Evolutionary conservation across 805 yeast genomes (phyloP).

Genomic region (Cyberlindnera suaveolens): DNA sequence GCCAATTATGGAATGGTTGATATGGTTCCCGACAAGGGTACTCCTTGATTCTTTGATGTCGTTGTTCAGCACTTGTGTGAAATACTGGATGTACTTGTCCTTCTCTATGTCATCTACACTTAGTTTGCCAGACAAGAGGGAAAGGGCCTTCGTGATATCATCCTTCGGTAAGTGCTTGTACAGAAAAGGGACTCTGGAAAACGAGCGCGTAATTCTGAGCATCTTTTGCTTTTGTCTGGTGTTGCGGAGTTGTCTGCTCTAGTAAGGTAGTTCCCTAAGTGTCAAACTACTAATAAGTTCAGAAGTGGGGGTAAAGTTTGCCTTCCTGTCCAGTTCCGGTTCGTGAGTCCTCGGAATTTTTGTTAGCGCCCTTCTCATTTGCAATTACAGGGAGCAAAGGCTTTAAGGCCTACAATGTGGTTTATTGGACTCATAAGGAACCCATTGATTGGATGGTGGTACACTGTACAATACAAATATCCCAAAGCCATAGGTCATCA

Average conservation of each 20-base stretch:
- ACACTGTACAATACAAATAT: slow-evolving; percentile 34
- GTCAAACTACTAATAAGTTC: too few species aligned
- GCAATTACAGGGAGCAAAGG: too few species aligned
- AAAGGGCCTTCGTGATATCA: slow-evolving; percentile 9
- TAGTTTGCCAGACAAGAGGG: slow-evolving; percentile 3
- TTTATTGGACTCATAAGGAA: too few species aligned
- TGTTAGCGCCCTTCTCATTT: too few species aligned
- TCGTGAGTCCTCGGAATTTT: too few species aligned
- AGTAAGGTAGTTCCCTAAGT: too few species aligned
- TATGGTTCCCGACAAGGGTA: slow-evolving; percentile 5
- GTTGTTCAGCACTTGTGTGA: slow-evolving; percentile 12
- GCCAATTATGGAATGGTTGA: slow-evolving; percentile 16
- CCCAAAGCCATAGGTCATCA: slow-evolving; percentile 88
- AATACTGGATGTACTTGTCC: slow-evolving; percentile 10
- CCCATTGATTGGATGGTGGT: too few species aligned
- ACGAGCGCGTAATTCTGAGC: not conserved
- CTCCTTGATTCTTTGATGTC: slow-evolving; percentile 7
- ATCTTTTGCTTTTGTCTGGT: too few species aligned
- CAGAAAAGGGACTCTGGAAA: slow-evolving; percentile 1
- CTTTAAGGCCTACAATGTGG: too few species aligned
- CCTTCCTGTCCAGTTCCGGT: too few species aligned
- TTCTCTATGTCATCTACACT: slow-evolving; percentile 9
- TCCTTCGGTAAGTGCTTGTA: slow-evolving; percentile 8
- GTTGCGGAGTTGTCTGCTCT: too few species aligned
- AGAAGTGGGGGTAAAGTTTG: too few species aligned